Evolutionary conservation across 257 asterid genomes (phyloP), one percentile per base, ranked within the genome.

Genomic region (Rauvolfia tetraphylla): DNA sequence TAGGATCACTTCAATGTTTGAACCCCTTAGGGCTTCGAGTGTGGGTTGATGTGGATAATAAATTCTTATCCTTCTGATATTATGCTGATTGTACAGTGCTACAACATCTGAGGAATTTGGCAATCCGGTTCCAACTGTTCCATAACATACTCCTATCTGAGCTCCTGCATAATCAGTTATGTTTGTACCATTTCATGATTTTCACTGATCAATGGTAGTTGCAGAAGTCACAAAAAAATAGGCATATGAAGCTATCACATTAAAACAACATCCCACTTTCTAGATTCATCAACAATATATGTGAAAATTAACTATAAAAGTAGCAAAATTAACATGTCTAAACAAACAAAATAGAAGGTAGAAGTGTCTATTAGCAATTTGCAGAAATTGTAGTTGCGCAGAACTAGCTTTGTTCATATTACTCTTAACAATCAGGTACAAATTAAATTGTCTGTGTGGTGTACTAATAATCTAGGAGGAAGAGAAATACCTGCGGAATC

Each of bases 21-120:
- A 73, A 9, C 84, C 81, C 58, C 77, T 1, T 17, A 84, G 85
- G 29, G 81, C 87, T 57, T 71, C 62, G 49, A 84, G 84, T 1
- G 79, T 72, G 4, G 76, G 62, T 39, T 74, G 85, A 78, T 81
- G 1, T 13, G 88, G 86, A 13, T 81, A 81, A 11, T 84, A 82
- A 67, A 84, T 75, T 61, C 86, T 57, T 76, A 82, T 70, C 58
- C 88, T 79, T 34, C 76, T 27, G 71, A 82, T 82, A 65, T 70
- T 82, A 38, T 79, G 79, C 29, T 41, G 61, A 27, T 84, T 84
- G 76, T 71, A 81, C 20, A 76, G 76, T 29, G 84, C 63, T 41
- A 79, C 84, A 58, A 74, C 86, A 23, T 79, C 75, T 29, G 75
- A 53, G 46, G 84, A 76, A 69, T 82, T 65, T 25, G 86, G 88